Evolutionary conservation across 2,329 filamentous ascomycete genomes (phyloP).

Genomic region (Pyricularia sp.): DNA sequence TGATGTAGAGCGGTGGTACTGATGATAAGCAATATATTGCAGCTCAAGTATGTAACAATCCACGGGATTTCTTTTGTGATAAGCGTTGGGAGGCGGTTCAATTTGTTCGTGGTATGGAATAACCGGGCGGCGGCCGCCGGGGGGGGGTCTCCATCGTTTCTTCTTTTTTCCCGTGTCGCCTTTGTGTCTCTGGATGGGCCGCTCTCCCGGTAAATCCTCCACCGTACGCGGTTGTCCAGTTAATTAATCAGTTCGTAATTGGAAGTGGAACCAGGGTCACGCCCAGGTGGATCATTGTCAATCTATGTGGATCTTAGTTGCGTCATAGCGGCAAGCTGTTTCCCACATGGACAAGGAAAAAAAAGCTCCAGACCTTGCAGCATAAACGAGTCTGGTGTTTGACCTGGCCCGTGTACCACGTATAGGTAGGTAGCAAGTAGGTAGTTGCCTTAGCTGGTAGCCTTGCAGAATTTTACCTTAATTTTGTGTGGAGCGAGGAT

Average conservation of each 20-base stretch:
- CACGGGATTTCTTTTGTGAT: not conserved
- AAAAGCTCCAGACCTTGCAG: not conserved
- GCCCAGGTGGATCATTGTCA: not conserved
- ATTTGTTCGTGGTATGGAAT: not conserved
- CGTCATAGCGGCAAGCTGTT: not conserved
- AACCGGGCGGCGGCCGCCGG: too few species aligned
- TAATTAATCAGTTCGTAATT: not conserved
- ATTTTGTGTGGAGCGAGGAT: not conserved
- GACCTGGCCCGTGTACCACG: not conserved
- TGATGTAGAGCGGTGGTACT: not conserved
- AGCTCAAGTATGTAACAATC: not conserved
- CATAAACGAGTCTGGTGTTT: not conserved
- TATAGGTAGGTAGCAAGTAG: too few species aligned
- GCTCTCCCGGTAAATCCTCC: too few species aligned
- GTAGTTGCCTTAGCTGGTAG: not conserved
- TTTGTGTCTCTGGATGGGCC: too few species aligned
- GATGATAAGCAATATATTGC: not conserved
- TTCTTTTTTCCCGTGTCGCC: too few species aligned
- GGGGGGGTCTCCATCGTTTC: not conserved
- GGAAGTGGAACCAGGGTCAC: not conserved
- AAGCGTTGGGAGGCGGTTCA: not conserved
- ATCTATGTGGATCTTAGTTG: not conserved
- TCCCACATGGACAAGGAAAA: not conserved
- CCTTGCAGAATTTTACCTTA: not conserved
- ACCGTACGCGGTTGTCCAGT: not conserved